Percentiles rank a stretch among this genome's conserved stretches.
Evolutionary conservation across 768 basidiomycete species (phyloP).

Genomic region (Mycena pura): DNA sequence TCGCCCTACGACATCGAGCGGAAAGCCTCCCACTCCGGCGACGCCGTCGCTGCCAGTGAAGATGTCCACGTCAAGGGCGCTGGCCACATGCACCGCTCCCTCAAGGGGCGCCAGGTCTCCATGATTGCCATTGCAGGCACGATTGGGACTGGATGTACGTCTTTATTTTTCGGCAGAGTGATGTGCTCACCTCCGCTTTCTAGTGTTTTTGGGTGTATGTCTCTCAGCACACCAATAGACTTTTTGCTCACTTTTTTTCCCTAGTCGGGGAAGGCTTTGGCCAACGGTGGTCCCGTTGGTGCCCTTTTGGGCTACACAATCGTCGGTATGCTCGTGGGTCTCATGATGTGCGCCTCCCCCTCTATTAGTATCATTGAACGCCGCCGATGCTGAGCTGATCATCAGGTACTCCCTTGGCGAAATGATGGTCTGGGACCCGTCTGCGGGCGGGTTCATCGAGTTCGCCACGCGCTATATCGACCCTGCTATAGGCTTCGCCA

Average conservation of each 20-base stretch:
- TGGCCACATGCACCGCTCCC: slow-evolving; percentile 33
- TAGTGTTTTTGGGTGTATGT: slow-evolving; percentile 26
- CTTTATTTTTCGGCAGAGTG: not conserved
- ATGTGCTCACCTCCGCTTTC: not conserved
- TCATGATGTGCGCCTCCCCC: slow-evolving; percentile 29
- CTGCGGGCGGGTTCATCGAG: slow-evolving; percentile 35
- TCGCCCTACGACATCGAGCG: slow-evolving; percentile 30
- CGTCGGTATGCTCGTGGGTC: slow-evolving; percentile 44
- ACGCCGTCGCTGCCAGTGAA: slow-evolving; percentile 22
- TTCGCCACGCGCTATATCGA: slow-evolving; percentile 40
- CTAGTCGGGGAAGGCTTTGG: slow-evolving; percentile 40
- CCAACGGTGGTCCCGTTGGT: slow-evolving; percentile 53
- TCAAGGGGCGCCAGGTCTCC: slow-evolving; percentile 42
- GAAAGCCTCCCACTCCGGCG: slow-evolving; percentile 20
- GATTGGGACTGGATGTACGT: slow-evolving; percentile 46
- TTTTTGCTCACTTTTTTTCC: not conserved
- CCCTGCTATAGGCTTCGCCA: slow-evolving; percentile 43
- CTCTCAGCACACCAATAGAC: not conserved
- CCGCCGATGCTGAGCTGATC: not conserved
- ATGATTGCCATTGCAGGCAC: slow-evolving; percentile 36
- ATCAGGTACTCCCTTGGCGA: slow-evolving; percentile 33
- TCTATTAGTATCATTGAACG: not conserved
- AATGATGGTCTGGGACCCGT: slow-evolving; percentile 36
- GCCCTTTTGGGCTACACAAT: slow-evolving; percentile 50
- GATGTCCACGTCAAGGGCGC: slow-evolving; percentile 5